phyloP scores from a whole-genome alignment of 2,329 filamentous ascomycete genomes.

The Biscogniauxia mediterranea region DNA sequence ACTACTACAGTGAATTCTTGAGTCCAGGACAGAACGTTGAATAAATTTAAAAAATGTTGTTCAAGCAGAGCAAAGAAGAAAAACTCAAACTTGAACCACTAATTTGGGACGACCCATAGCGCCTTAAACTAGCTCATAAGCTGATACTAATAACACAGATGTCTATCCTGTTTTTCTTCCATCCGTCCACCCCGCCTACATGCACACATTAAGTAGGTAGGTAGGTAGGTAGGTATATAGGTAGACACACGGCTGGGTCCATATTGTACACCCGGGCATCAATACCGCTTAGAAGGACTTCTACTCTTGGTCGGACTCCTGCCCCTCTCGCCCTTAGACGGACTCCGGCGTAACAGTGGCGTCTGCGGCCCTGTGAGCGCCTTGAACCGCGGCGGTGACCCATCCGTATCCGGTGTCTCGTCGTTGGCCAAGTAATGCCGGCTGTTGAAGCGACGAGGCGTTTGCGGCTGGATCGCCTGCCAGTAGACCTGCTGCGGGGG shows the following conservation, averaged over 20 bases:
- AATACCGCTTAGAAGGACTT: slow-evolving; percentile 48
- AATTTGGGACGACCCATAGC: neutral
- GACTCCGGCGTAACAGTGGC: slow-evolving; percentile 31
- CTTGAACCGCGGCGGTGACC: slow-evolving; percentile 41
- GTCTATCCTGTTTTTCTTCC: neutral
- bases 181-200: neutral
- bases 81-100: too few relatives aligned
- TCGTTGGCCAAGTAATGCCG: slow-evolving; percentile 24
- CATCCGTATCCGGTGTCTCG: slow-evolving; percentile 48
- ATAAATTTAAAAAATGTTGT: too few relatives aligned
- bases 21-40: too few relatives aligned
- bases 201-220: too few relatives aligned
- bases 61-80: too few relatives aligned
- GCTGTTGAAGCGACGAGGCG: slow-evolving; percentile 23
- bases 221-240: too few relatives aligned
- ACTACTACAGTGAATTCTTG: too few relatives aligned
- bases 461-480: slow-evolving; percentile 30
- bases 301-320: slow-evolving; percentile 35
- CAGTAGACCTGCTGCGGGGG: slow-evolving; percentile 28
- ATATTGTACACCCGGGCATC: neutral
- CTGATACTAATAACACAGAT: neutral
- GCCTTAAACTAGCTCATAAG: neutral
- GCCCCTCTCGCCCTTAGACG: slow-evolving; percentile 48
- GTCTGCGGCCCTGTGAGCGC: slow-evolving; percentile 39
- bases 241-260: neutral